Percentiles rank a stretch among this genome's conserved stretches.
Evolutionary conservation across 129 eudicot genomes (phyloP).

Genomic region (Flaveria sonorensis): DNA sequence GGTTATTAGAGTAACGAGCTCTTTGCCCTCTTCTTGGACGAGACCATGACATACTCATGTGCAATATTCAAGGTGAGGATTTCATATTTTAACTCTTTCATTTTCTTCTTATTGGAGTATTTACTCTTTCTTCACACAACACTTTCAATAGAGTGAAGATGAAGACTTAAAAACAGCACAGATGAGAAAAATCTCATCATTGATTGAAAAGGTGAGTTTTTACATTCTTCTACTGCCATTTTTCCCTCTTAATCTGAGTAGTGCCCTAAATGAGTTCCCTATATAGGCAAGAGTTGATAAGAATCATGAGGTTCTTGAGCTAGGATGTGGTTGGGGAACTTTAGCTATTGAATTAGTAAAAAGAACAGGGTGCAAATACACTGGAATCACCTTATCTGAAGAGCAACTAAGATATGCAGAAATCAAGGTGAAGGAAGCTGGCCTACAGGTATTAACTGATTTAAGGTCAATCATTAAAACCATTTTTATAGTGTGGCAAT

Average conservation of each 20-base stretch:
- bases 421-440: constrained; percentile 76
- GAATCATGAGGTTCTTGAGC: constrained; percentile 76
- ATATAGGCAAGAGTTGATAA: constrained; percentile 64
- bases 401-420: constrained; percentile 84
- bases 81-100: neutral
- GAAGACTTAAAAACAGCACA: constrained; percentile 82
- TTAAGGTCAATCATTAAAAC: neutral
- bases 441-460: constrained; percentile 47
- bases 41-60: constrained; percentile 92
- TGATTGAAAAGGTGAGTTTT: constrained; percentile 67
- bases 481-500: neutral
- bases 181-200: constrained; percentile 63
- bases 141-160: constrained; percentile 45
- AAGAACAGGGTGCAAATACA: constrained; percentile 83
- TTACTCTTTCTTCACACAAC: neutral
- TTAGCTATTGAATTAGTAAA: constrained; percentile 85
- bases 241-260: neutral
- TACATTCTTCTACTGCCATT: neutral
- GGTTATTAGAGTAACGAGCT: constrained; percentile 69
- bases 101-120: neutral
- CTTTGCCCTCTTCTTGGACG: constrained; percentile 84
- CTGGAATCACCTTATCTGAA: constrained; percentile 90
- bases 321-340: constrained; percentile 96
- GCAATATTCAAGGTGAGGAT: constrained; percentile 76
- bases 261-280: neutral